Conservation (phyloP, 192 early-diverging fungal genomes). For the Backusella morwellensis region DNA sequence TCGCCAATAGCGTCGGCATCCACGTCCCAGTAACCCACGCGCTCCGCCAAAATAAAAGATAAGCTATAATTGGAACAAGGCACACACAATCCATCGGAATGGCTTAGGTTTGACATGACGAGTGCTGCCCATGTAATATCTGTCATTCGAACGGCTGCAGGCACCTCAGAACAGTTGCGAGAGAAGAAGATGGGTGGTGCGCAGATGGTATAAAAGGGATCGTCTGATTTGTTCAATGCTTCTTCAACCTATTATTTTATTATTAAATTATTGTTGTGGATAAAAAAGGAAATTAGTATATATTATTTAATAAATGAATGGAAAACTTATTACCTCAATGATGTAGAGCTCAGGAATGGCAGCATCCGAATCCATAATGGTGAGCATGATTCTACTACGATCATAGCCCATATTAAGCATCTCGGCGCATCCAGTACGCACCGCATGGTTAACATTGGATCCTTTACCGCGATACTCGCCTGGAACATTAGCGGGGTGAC, state of each 20-base stretch:
- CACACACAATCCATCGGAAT: slow-evolving; percentile 54
- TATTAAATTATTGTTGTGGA: neutral
- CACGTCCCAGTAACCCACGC: slow-evolving; percentile 76
- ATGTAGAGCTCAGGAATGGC: slow-evolving; percentile 77
- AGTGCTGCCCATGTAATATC: slow-evolving; percentile 77
- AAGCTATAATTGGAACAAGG: slow-evolving; percentile 79
- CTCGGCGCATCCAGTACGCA: slow-evolving; percentile 32
- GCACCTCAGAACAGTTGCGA: slow-evolving; percentile 65
- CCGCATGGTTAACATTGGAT: slow-evolving; percentile 67
- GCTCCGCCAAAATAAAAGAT: slow-evolving; percentile 66
- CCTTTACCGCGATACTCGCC: slow-evolving; percentile 76
- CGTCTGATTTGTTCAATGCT: slow-evolving; percentile 34
- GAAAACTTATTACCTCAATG: slow-evolving; percentile 20
- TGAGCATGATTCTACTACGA: slow-evolving; percentile 61
- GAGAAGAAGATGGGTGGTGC: slow-evolving; percentile 54
- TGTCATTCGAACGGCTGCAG: slow-evolving; percentile 64
- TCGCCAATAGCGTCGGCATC: slow-evolving; percentile 56
- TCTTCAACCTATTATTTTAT: slow-evolving; percentile 24
- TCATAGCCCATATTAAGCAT: slow-evolving; percentile 32
- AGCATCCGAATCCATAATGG: slow-evolving; percentile 66
- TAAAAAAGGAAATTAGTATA: neutral
- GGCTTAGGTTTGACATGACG: slow-evolving; percentile 70
- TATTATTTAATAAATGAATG: neutral
- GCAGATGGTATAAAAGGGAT: slow-evolving; percentile 39
- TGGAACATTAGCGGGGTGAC: slow-evolving; percentile 61